Conservation (phyloP, 345 rosid species). For the Linum tenue region DNA sequence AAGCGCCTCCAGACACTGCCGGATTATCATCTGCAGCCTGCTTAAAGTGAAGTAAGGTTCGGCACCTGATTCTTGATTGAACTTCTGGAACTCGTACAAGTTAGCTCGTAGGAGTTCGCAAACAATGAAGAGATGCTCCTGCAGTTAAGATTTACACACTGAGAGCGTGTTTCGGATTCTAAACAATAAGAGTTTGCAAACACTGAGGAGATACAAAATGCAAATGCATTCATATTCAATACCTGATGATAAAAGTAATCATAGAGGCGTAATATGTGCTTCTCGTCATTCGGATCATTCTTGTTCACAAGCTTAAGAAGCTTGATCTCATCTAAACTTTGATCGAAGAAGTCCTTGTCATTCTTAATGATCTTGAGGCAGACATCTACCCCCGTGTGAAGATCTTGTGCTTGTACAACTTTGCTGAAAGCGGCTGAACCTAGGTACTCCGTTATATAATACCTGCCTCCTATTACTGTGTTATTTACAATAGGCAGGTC, state of each 20-base stretch:
- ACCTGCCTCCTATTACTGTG: constrained; percentile 73
- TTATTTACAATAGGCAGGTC: constrained; percentile 68
- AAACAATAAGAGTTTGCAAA: too few relatives aligned
- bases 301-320: constrained; percentile 81
- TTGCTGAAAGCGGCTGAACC: constrained; percentile 97
- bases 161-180: too few relatives aligned
- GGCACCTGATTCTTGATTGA: constrained; percentile 71
- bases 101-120: constrained; percentile 87
- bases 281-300: constrained; percentile 77
- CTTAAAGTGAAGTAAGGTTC: constrained; percentile 60
- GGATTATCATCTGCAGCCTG: constrained; percentile 71
- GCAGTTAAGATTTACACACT: neutral
- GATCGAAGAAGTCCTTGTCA: constrained; percentile 96
- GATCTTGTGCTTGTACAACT: constrained; percentile 89
- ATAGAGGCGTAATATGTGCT: constrained; percentile 75
- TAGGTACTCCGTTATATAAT: constrained; percentile 72
- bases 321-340: constrained; percentile 94
- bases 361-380: constrained; percentile 94
- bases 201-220: too few relatives aligned
- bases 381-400: constrained; percentile 58
- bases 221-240: neutral
- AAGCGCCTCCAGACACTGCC: constrained; percentile 89
- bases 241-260: constrained; percentile 97
- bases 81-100: constrained; percentile 84
- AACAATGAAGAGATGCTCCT: constrained; percentile 95